phyloP scores from a whole-genome alignment of 805 yeast species.

The Starmerella vitae region DNA sequence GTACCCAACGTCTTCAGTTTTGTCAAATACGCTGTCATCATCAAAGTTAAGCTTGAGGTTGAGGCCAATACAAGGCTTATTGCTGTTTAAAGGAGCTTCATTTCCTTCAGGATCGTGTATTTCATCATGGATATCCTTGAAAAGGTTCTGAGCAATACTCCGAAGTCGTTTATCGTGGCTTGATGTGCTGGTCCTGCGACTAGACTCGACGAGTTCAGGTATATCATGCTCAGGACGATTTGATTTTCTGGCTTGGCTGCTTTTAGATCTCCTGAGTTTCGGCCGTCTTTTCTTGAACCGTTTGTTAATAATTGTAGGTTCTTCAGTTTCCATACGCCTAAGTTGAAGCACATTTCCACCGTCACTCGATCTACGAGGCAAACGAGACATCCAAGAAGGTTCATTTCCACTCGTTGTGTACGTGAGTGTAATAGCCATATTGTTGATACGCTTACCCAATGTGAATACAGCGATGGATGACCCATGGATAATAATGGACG shows the following conservation, averaged over 20 bases:
- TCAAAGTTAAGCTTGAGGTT: constrained; percentile 14
- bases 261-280: neutral
- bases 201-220: neutral
- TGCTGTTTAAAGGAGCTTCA: neutral
- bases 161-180: neutral
- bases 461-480: constrained; percentile 72
- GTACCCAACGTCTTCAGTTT: constrained; percentile 15
- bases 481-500: constrained; percentile 82
- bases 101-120: neutral
- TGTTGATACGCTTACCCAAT: constrained; percentile 73
- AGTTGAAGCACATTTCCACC: constrained; percentile 67
- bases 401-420: constrained; percentile 49
- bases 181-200: neutral
- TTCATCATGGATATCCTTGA: neutral
- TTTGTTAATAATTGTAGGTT: constrained; percentile 22
- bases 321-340: constrained; percentile 64
- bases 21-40: constrained; percentile 12
- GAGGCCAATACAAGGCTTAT: constrained; percentile 10
- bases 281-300: neutral
- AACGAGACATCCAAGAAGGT: constrained; percentile 68
- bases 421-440: constrained; percentile 86
- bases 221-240: neutral
- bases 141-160: neutral
- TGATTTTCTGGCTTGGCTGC: neutral
- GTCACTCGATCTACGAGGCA: constrained; percentile 53